Evolutionary conservation across 139 green algal genomes (phyloP), one percentile per base, ranked within the genome.

Genomic region (Klebsormidium nitens): DNA sequence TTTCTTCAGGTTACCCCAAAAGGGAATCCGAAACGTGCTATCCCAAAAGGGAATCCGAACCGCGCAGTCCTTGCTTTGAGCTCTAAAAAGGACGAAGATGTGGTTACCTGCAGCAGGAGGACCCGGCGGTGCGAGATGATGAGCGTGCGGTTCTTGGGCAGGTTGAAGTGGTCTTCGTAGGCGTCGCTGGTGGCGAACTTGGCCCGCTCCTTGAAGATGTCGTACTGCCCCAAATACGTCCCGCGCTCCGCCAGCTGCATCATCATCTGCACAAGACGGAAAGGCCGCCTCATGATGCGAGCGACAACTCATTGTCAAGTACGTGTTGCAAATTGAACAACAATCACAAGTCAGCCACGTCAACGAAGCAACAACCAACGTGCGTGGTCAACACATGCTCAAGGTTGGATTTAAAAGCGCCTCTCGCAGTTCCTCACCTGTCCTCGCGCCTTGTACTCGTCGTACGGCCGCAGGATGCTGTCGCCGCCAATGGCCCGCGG

Each of bases 141-240:
- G 29, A 86, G 58, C 36, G 91, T 86, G 2, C 71, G 70, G 28
- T 83, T 66, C 0, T 82, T 69, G 2, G 88, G 87, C 64, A 96
- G 81, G 59, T 89, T 48, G 64, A 87, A 85, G 74, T 96, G 90
- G 48, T 86, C 75, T 70, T 96, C 90, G 38, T 96, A 96, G 17
- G 64, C 64, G 38, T 87, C 81, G 5, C 37, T 66, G 0, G 29
- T 28, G 52, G 60, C 60, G 59, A 55, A 77, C 59, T 72, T 76
- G 36, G 47, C 61, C n/a, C 39, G 38, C 62, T 81, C 68, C 1
- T 69, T 63, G 42, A 62, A 57, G 5, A 80, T 48, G 70, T 77
- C 70, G 32, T 61, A 66, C 32, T 56, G n/a, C 11, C 63, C 71
- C 23, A 59, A 60, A n/a, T 74, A 66, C 17, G 49, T 19, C 17